Conservation (phyloP, 371 early-diverging fungal species). For the Dentiscutata heterogama region DNA sequence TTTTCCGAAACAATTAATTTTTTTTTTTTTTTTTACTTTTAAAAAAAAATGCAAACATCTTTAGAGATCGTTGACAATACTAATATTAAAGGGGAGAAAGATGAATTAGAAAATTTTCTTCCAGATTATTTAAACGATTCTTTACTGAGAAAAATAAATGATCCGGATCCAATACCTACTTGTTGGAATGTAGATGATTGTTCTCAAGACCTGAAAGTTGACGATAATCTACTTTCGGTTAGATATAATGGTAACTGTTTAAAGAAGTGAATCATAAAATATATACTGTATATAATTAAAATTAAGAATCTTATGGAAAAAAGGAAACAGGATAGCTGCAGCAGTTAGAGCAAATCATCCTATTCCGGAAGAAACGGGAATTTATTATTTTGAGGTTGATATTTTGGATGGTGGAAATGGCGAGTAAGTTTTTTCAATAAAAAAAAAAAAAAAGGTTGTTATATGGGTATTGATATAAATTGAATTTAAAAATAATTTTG, state of each 20-base stretch:
- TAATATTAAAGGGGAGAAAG: too few relatives aligned
- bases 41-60: too few relatives aligned
- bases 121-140: too few relatives aligned
- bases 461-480: neutral
- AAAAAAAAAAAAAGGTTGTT: neutral
- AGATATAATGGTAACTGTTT: too few relatives aligned
- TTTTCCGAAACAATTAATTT: too few relatives aligned
- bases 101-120: too few relatives aligned
- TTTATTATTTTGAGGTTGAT: conserved; percentile 91
- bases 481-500: neutral
- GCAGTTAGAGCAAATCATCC: conserved; percentile 82
- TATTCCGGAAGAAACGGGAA: conserved; percentile 84
- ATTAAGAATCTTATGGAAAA: too few relatives aligned
- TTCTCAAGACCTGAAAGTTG: neutral
- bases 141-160: too few relatives aligned
- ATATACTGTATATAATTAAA: too few relatives aligned
- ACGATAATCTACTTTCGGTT: neutral
- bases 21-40: too few relatives aligned
- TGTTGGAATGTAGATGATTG: neutral
- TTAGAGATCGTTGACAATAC: too few relatives aligned
- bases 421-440: conserved; percentile 62
- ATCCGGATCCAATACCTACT: neutral
- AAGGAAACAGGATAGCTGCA: conserved; percentile 51
- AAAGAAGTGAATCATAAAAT: too few relatives aligned
- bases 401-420: conserved; percentile 88